Evolutionary conservation across 768 basidiomycete species (phyloP).

Genomic region (Collybia nuda): DNA sequence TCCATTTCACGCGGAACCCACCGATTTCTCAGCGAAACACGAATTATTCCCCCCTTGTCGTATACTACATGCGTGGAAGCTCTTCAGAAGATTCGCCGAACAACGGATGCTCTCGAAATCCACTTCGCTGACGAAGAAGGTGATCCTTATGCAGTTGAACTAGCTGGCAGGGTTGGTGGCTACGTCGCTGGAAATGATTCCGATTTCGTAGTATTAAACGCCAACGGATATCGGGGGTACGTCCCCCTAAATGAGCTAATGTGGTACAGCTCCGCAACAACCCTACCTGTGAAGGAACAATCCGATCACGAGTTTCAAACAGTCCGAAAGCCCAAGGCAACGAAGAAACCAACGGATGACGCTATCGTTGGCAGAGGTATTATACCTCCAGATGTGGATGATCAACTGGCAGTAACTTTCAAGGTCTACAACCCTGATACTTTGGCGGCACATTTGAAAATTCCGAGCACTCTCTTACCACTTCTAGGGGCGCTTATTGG

Average conservation of each 20-base stretch:
- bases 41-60: slow-evolving; percentile 70
- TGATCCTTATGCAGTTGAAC: slow-evolving; percentile 81
- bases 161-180: slow-evolving; percentile 70
- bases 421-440: slow-evolving; percentile 58
- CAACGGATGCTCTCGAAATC: slow-evolving; percentile 41
- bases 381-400: slow-evolving; percentile 50
- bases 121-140: slow-evolving; percentile 82
- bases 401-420: slow-evolving; percentile 49
- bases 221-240: slow-evolving; percentile 76
- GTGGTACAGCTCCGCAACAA: slow-evolving; percentile 46
- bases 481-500: slow-evolving; percentile 78
- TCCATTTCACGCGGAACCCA: slow-evolving; percentile 56
- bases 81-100: slow-evolving; percentile 38
- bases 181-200: slow-evolving; percentile 82
- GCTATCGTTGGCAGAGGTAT: slow-evolving; percentile 33
- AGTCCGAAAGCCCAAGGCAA: slow-evolving; percentile 52
- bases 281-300: slow-evolving; percentile 27
- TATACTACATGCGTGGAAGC: slow-evolving; percentile 59
- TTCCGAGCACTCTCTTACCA: slow-evolving; percentile 73
- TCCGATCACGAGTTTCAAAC: slow-evolving; percentile 59
- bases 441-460: slow-evolving; percentile 63
- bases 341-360: slow-evolving; percentile 35
- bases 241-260: slow-evolving; percentile 76
- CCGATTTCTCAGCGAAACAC: slow-evolving; percentile 71
- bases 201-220: slow-evolving; percentile 77